These are phyloP conservation scores for Pistacia integerrima DNA, from an alignment of 345 rosid genomes.

Conservation along the genomic window DNA sequence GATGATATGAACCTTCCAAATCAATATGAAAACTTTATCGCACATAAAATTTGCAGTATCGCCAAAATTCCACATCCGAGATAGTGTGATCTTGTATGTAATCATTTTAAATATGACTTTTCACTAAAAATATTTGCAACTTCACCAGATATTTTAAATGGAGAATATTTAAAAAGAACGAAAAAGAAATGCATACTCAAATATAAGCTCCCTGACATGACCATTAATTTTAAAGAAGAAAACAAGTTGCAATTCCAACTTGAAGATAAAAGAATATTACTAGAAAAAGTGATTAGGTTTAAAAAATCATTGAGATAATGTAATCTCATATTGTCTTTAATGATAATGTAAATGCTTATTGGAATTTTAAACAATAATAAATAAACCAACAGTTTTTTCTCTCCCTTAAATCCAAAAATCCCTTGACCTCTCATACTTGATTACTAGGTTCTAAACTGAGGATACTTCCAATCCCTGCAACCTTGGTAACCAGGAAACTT, in stretches of 20 bases:
- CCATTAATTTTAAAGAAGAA: background rate
- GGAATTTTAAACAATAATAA: background rate
- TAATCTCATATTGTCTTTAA: too few species aligned
- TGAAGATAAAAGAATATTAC: background rate
- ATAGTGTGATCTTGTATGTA: background rate
- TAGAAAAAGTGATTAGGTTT: background rate
- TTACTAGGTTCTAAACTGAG: too few species aligned
- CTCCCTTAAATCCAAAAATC: too few species aligned
- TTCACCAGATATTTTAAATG: background rate
- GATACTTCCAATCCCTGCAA: too few species aligned
- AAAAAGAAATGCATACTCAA: background rate
- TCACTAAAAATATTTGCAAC: slow-evolving; percentile 4
- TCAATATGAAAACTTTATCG: background rate
- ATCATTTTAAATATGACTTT: background rate
- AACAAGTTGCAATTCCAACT: background rate
- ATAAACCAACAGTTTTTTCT: too few species aligned
- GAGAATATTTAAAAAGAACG: background rate
- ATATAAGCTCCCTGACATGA: background rate
- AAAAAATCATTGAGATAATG: background rate
- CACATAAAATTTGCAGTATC: background rate
- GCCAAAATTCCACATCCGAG: background rate
- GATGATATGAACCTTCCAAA: background rate
- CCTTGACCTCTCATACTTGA: too few species aligned
- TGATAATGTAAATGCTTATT: background rate
- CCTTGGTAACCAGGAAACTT: too few species aligned